Evolutionary conservation across 805 yeast species (phyloP).

Genomic region (Candida methanosorbosa): DNA sequence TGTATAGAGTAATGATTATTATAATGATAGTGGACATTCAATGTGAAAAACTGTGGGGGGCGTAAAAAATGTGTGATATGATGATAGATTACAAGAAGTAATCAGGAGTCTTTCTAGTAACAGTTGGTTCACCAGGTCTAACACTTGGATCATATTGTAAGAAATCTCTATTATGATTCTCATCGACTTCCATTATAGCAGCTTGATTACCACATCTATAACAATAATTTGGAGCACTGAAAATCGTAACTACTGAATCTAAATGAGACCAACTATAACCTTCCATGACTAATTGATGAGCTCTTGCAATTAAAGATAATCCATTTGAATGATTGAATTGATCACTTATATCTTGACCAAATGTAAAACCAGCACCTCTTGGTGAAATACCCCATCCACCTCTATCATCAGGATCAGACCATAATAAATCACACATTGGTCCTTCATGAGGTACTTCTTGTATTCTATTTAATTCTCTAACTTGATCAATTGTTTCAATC

Average conservation of each 20-base stretch:
- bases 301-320: constrained; percentile 79
- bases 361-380: constrained; percentile 97
- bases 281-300: constrained; percentile 97
- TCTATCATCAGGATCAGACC: constrained; percentile 97
- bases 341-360: constrained; percentile 91
- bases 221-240: constrained; percentile 94
- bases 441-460: constrained; percentile 98
- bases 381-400: constrained; percentile 98
- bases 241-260: constrained; percentile 88
- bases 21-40: not conserved
- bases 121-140: constrained; percentile 97
- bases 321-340: constrained; percentile 91
- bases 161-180: constrained; percentile 82
- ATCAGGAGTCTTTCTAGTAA: constrained; percentile 94
- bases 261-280: constrained; percentile 94
- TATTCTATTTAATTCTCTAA: constrained; percentile 79
- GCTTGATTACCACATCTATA: constrained; percentile 98
- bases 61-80: not conserved
- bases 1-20: not conserved
- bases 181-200: constrained; percentile 97
- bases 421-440: constrained; percentile 91
- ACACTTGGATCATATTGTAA: constrained; percentile 94
- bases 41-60: not conserved
- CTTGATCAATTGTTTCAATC: constrained; percentile 90
- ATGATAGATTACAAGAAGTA: constrained; percentile 58